Evolutionary conservation across 202 grass and related monocot species (phyloP), one percentile per base, ranked within the genome.

Genomic region (Bolboschoenoplectus hybrid): DNA sequence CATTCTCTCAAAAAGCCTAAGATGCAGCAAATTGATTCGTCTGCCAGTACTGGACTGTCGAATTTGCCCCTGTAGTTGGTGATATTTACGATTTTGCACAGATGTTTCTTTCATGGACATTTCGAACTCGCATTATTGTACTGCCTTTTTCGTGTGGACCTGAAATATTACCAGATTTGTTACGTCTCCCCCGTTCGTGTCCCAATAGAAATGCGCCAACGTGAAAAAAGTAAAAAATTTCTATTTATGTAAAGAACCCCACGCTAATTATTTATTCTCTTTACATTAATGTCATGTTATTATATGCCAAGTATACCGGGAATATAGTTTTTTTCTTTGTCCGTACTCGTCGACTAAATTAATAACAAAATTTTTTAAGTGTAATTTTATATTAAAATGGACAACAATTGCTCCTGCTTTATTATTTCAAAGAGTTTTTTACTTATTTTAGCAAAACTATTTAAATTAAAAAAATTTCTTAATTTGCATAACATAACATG

Each of bases 21-120:
- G 57, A 80, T 63, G 26, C 85, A 80, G 73, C 57, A 66, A 67
- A 66, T 64, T 86, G 85, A 86, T 86, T 79, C 57, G 85, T 43
- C 51, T 55, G 85, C 35, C 56, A 65, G 85, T 68, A 66, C 2
- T 19, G 57, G 44, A 19, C 7, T 67, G 7, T 65, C 66, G 11
- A 39, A 84, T 43, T 10, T 84, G 16, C 65, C 82, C 46, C 16
- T 41, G 0, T 6, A 26, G 3, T 9, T n/a, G 3, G 13, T 32
- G 65, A 71, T 84, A 84, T 55, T 84, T 84, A 71, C 82, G 20
- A 60, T 56, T 58, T 6, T 12, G 34, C 9, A 43, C 0, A 53
- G 82, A 3, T 72, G 65, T 57, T 84, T 56, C 81, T 83, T 83
- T 83, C 64, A 70, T 71, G 46, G 64, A 70, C 44, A 84, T 84